A percentile compares a stretch with the other conserved stretches of the same genome.
Evolutionary conservation across 2,329 filamentous ascomycete species (phyloP).

Genomic region (Colletotrichum shisoi): DNA sequence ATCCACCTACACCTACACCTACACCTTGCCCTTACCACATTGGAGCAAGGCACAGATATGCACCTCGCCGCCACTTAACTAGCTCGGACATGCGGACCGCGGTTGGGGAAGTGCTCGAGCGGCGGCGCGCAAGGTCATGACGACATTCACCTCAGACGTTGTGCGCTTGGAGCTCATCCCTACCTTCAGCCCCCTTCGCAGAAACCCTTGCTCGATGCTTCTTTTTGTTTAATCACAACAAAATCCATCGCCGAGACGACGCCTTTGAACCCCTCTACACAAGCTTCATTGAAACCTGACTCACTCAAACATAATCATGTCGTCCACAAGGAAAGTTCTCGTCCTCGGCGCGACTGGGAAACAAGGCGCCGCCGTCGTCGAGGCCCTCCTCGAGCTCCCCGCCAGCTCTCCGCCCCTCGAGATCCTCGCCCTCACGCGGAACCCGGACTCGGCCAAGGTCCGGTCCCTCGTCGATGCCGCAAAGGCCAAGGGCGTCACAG

Average conservation of each 20-base stretch:
- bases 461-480: conserved; percentile 36
- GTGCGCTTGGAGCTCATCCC: conserved; percentile 22
- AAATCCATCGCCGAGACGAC: too few species aligned
- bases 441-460: conserved; percentile 26
- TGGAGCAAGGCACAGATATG: not conserved
- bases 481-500: conserved; percentile 24
- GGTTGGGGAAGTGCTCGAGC: conserved; percentile 33
- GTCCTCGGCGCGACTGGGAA: conserved; percentile 59
- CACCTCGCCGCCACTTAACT: not conserved
- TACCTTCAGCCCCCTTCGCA: not conserved
- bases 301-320: conserved; percentile 8
- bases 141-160: conserved; percentile 18
- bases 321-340: conserved; percentile 50
- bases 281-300: too few species aligned
- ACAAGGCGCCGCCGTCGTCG: conserved; percentile 55
- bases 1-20: too few species aligned
- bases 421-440: conserved; percentile 38
- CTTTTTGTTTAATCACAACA: not conserved
- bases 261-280: too few species aligned
- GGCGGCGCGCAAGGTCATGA: conserved; percentile 22
- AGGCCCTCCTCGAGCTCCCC: conserved; percentile 43
- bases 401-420: conserved; percentile 18
- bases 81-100: conserved; percentile 26
- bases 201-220: not conserved
- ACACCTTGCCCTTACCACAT: too few species aligned